These are phyloP conservation scores for Claviceps purpurea DNA, from an alignment of 2,329 filamentous ascomycete species.

Conservation along the genomic window DNA sequence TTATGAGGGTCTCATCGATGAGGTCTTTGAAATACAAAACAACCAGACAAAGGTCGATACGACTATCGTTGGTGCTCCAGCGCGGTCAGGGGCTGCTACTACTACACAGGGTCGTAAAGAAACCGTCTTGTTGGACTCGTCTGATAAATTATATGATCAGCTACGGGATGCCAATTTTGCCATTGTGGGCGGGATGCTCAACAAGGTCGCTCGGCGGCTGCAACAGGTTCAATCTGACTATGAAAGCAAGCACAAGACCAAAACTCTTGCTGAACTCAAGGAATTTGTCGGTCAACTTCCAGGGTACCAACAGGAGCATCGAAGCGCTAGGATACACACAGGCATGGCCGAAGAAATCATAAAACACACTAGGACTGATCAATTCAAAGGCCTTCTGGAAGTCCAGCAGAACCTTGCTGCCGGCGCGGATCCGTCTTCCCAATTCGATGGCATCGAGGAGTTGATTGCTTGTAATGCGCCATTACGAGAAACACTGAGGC, in stretches of 20 bases:
- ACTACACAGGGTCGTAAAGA: constrained; percentile 56
- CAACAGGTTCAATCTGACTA: constrained; percentile 75
- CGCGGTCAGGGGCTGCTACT: constrained; percentile 45
- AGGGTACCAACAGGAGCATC: constrained; percentile 83
- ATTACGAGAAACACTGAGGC: constrained; percentile 64
- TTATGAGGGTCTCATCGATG: constrained; percentile 91
- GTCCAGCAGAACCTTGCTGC: constrained; percentile 93
- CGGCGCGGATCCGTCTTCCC: constrained; percentile 73
- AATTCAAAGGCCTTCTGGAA: constrained; percentile 78
- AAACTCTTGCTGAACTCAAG: constrained; percentile 79
- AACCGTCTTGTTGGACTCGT: constrained; percentile 78
- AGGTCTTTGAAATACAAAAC: constrained; percentile 80
- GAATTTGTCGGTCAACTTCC: constrained; percentile 93
- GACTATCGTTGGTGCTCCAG: constrained; percentile 66
- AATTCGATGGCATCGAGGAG: constrained; percentile 86
- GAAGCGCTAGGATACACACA: constrained; percentile 84
- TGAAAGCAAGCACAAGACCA: constrained; percentile 77
- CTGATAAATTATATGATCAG: constrained; percentile 77
- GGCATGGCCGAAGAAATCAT: constrained; percentile 90
- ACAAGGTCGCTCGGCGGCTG: constrained; percentile 78
- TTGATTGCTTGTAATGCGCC: constrained; percentile 81
- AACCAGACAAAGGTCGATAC: constrained; percentile 90
- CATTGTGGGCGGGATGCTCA: constrained; percentile 76
- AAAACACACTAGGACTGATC: constrained; percentile 78
- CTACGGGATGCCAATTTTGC: constrained; percentile 90